Evolutionary conservation across 2,329 filamentous ascomycete species (phyloP), one percentile per base, ranked within the genome.

Genomic region (Emergomyces pasteurianus): DNA sequence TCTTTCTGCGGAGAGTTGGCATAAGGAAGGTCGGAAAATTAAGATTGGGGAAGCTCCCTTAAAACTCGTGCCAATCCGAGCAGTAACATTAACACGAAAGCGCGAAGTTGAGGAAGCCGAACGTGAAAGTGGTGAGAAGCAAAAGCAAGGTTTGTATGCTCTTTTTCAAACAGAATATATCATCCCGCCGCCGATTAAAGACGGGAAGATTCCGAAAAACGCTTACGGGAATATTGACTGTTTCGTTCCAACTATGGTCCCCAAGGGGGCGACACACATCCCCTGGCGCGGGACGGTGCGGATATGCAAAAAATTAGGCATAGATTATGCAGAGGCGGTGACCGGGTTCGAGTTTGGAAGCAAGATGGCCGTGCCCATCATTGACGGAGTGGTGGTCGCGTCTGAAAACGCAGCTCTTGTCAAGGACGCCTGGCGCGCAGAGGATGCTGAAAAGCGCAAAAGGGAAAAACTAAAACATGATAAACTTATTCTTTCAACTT

Each of bases 281-380:
- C 90, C 90, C 0, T 86, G 86, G 59, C 84, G 87, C 53, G 90
- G 90, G 0, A 87, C 86, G 0, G 85, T 87, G 38, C 86, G 86
- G 55, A 83, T 96, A 1, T 96, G 92, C 73, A 90, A 89, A 71
- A 86, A 88, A 63, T 79, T 99, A 0, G 84, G 85, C 3, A 87
- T 97, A 43, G 91, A 96, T 70, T 95, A 86, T 67, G 94, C 94
- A 0, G 94, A 97, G 74, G 94, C 94, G 0, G 94, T 96, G 2
- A 92, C 92, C 0, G 94, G 90, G 1, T 99, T 99, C 71, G 94
- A 99, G 70, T 99, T 97, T 71, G 92, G 92, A 0, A 87, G 94
- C 67, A 88, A 94, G 63, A 92, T 94, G 81, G 94, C 94, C 5
- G 90, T 97, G 0, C 94, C 94, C 0, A 85, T 96, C 0, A 88